These are phyloP conservation scores for Clarireedia sp. DNA, from an alignment of 2,329 filamentous ascomycete species.

Conservation along the genomic window DNA sequence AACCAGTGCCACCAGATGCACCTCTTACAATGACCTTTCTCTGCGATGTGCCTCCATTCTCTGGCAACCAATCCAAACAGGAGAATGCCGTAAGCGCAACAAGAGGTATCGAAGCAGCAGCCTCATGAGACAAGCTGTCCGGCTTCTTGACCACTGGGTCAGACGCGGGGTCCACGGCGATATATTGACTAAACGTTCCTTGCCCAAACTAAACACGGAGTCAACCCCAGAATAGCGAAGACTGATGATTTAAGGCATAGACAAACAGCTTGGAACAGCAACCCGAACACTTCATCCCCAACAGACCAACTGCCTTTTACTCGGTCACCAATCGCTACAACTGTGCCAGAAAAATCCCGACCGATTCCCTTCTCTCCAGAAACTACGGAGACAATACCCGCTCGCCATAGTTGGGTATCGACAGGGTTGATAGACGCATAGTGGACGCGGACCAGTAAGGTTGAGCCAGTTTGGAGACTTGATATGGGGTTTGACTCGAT, in stretches of 20 bases:
- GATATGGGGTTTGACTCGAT: slow-evolving; percentile 20
- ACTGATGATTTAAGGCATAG: neutral
- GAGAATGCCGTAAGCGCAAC: slow-evolving; percentile 34
- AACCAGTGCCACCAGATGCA: slow-evolving; percentile 26
- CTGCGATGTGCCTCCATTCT: slow-evolving; percentile 6
- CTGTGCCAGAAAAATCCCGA: slow-evolving; percentile 26
- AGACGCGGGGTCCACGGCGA: slow-evolving; percentile 21
- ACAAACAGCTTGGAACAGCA: slow-evolving; percentile 25
- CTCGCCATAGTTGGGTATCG: slow-evolving; percentile 26
- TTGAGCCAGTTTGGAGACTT: slow-evolving; percentile 18
- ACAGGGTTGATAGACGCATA: slow-evolving; percentile 27
- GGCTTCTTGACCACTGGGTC: slow-evolving; percentile 32
- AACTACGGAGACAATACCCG: slow-evolving; percentile 20
- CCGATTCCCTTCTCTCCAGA: slow-evolving; percentile 27
- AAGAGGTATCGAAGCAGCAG: slow-evolving; percentile 38
- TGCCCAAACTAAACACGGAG: slow-evolving; percentile 20
- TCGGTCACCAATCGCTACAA: slow-evolving; percentile 29
- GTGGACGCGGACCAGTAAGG: slow-evolving; percentile 24
- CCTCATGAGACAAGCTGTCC: slow-evolving; percentile 33
- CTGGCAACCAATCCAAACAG: slow-evolving; percentile 25
- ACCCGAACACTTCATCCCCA: slow-evolving; percentile 32
- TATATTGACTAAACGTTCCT: slow-evolving; percentile 27
- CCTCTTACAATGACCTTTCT: slow-evolving; percentile 23
- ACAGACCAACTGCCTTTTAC: slow-evolving; percentile 26
- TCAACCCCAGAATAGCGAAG: neutral